These are phyloP conservation scores for Neurospora africana DNA, from an alignment of 495 filamentous ascomycete species.

Conservation along the genomic window DNA sequence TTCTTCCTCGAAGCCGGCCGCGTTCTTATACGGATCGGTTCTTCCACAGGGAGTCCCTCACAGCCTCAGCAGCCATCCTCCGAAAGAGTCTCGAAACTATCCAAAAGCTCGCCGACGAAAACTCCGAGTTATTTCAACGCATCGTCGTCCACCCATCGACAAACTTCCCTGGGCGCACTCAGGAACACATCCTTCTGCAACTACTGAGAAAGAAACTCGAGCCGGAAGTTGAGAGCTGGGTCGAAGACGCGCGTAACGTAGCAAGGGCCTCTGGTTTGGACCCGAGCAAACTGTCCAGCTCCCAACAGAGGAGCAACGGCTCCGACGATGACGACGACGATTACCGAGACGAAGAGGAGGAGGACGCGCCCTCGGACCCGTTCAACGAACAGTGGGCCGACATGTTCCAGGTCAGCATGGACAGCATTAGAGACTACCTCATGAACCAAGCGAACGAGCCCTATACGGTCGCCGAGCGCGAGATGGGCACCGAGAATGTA, in stretches of 20 bases:
- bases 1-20: neutral
- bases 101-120: slow-evolving; percentile 45
- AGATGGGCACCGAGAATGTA: slow-evolving; percentile 56
- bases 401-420: slow-evolving; percentile 26
- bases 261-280: slow-evolving; percentile 16
- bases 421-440: slow-evolving; percentile 30
- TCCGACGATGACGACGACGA: slow-evolving; percentile 16
- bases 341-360: slow-evolving; percentile 18
- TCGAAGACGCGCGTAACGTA: slow-evolving; percentile 47
- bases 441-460: slow-evolving; percentile 37
- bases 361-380: slow-evolving; percentile 26
- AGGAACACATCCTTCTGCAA: slow-evolving; percentile 50
- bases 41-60: slow-evolving; percentile 52
- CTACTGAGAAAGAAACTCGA: slow-evolving; percentile 75
- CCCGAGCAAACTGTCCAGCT: slow-evolving; percentile 8
- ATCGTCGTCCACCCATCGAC: slow-evolving; percentile 64
- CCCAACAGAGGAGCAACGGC: neutral
- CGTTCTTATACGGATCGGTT: neutral
- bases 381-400: slow-evolving; percentile 33
- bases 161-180: slow-evolving; percentile 60
- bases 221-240: slow-evolving; percentile 60
- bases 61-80: slow-evolving; percentile 55
- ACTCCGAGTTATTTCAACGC: slow-evolving; percentile 49
- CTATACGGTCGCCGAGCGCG: slow-evolving; percentile 60
- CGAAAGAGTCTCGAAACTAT: slow-evolving; percentile 51